Conservation (phyloP, 2,329 filamentous ascomycete genomes). For the Chaetothyriales sp. region DNA sequence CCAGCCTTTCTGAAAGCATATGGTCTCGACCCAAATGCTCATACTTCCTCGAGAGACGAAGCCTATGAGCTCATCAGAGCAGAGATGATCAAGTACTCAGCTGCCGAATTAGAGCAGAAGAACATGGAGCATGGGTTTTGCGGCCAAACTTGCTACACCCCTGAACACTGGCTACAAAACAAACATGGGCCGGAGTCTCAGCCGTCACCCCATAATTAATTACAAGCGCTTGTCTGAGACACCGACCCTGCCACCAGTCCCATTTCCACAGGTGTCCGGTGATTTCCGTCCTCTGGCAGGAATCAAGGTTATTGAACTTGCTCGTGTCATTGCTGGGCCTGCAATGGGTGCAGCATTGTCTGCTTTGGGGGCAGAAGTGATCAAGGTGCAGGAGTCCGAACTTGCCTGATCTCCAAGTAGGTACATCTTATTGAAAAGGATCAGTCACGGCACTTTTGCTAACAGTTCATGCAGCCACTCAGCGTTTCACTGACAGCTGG, state of each 20-base stretch:
- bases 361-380: constrained; percentile 33
- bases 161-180: constrained; percentile 32
- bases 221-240: constrained; percentile 25
- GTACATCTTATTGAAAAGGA: too few relatives aligned
- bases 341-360: constrained; percentile 29
- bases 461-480: constrained; percentile 41
- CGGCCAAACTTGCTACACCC: constrained; percentile 33
- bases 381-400: constrained; percentile 31
- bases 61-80: constrained; percentile 22
- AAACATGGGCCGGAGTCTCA: constrained; percentile 31
- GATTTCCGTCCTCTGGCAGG: constrained; percentile 30
- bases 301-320: constrained; percentile 37
- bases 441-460: too few relatives aligned
- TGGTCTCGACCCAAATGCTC: too few relatives aligned
- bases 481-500: constrained; percentile 61
- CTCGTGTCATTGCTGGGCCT: constrained; percentile 32
- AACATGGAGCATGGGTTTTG: constrained; percentile 31
- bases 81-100: constrained; percentile 23
- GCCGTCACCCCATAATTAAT: constrained; percentile 32
- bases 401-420: constrained; percentile 25
- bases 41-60: too few relatives aligned
- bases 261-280: constrained; percentile 20
- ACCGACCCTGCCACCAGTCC: constrained; percentile 22
- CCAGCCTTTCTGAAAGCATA: too few relatives aligned
- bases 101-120: constrained; percentile 31